These are phyloP conservation scores for Pythium angustatum DNA, from an alignment of 352 stramenopile species.

Conservation along the genomic window DNA sequence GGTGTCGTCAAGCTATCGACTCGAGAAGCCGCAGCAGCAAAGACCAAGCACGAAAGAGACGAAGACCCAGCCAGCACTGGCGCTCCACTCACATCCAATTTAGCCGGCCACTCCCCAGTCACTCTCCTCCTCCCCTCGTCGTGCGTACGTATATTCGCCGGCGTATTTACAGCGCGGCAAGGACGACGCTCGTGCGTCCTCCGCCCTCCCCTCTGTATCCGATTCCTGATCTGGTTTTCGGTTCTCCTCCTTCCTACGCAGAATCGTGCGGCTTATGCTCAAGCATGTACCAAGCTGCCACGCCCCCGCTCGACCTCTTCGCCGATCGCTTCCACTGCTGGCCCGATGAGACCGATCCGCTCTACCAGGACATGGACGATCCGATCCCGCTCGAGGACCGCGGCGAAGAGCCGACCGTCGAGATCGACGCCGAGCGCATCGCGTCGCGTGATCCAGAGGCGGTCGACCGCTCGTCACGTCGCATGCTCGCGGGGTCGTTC, in stretches of 20 bases:
- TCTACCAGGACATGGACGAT: constrained; percentile 22
- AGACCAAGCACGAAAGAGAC: constrained; percentile 4
- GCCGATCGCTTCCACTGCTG: constrained; percentile 17
- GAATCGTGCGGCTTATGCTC: constrained; percentile 7
- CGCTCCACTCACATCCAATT: constrained; percentile 11
- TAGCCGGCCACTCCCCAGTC: not conserved
- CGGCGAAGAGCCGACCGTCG: constrained; percentile 1
- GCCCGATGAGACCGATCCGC: constrained; percentile 17
- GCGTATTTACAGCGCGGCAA: not conserved
- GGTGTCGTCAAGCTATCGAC: constrained; percentile 23
- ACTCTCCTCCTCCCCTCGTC: not conserved
- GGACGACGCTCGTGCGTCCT: not conserved
- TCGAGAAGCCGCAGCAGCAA: constrained; percentile 1
- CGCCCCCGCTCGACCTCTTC: constrained; percentile 10
- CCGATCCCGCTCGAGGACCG: constrained; percentile 19
- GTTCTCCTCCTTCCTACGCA: not conserved
- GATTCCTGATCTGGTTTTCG: constrained; percentile 1
- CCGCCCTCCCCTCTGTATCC: not conserved
- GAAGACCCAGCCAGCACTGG: not conserved
- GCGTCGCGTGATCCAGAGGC: constrained; percentile 15
- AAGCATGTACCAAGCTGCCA: constrained; percentile 8
- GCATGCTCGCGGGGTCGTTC: constrained; percentile 29
- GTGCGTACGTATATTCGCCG: not conserved
- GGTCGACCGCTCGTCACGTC: constrained; percentile 12
- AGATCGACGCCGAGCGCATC: constrained; percentile 22